Evolutionary conservation across 208 protist species (phyloP).

Genomic region (Acanthamoeba culbertsoni): DNA sequence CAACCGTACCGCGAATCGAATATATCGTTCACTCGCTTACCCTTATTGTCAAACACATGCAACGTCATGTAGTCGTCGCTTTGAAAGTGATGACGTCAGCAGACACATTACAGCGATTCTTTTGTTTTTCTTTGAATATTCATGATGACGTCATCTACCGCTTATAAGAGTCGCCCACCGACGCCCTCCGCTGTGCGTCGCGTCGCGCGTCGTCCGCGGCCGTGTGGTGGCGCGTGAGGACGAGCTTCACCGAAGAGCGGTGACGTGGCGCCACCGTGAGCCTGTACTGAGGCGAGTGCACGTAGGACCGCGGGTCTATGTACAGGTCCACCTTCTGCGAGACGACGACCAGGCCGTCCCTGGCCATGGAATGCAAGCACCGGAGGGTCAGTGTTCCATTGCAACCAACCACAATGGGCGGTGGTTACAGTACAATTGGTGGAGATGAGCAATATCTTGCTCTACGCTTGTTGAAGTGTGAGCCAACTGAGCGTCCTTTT

Average conservation of each 20-base stretch:
- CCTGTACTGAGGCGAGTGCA: neutral
- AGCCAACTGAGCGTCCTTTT: neutral
- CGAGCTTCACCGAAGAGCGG: neutral
- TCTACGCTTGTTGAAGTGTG: neutral
- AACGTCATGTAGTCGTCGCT: slow-evolving; percentile 44
- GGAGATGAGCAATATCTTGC: neutral
- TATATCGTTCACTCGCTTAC: neutral
- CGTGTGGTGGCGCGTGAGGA: slow-evolving; percentile 10
- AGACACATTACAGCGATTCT: no score
- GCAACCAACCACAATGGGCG: no score
- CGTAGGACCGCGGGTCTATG: slow-evolving; percentile 28
- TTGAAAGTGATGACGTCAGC: no score
- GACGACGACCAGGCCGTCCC: neutral
- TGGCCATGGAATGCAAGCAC: no score
- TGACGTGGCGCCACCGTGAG: neutral
- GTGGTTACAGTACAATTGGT: neutral
- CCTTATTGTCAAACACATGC: slow-evolving; percentile 10
- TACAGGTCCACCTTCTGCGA: slow-evolving; percentile 36
- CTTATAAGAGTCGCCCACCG: neutral
- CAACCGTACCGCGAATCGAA: neutral
- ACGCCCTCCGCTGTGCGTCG: neutral
- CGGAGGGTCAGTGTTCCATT: no score
- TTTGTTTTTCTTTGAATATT: neutral
- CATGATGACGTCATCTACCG: neutral
- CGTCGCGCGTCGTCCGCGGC: neutral